Evolutionary conservation across 352 stramenopile genomes (phyloP).

Genomic region (Aphanomyces euteiches): DNA sequence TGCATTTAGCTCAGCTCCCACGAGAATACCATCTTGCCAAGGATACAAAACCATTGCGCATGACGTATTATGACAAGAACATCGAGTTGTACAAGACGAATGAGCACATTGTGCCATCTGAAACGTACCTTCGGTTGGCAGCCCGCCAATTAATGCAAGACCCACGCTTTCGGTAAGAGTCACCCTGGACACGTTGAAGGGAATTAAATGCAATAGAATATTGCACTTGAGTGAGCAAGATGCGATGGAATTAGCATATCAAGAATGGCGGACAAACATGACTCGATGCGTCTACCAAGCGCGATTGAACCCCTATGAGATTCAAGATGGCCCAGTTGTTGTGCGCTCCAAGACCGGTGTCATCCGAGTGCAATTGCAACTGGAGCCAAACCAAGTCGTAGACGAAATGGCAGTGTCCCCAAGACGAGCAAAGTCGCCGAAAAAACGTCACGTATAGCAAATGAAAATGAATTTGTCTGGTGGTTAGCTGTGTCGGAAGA

Average conservation of each 20-base stretch:
- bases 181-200: neutral
- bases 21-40: neutral
- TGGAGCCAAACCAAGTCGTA: constrained; percentile 35
- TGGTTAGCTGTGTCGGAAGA: constrained; percentile 51
- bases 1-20: neutral
- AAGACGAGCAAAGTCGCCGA: neutral
- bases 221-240: constrained; percentile 43
- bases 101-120: constrained; percentile 41
- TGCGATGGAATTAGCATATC: constrained; percentile 43
- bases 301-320: constrained; percentile 59
- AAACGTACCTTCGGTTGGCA: constrained; percentile 47
- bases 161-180: constrained; percentile 22
- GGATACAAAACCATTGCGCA: constrained; percentile 45
- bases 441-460: neutral
- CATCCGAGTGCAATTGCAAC: constrained; percentile 45
- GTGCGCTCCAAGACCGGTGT: constrained; percentile 49
- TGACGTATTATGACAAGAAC: constrained; percentile 55
- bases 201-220: constrained; percentile 10
- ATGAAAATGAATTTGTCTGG: neutral
- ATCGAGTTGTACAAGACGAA: constrained; percentile 70
- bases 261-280: constrained; percentile 68
- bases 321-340: constrained; percentile 49
- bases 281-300: constrained; percentile 47
- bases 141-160: constrained; percentile 43
- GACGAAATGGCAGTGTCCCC: neutral